phyloP scores from a whole-genome alignment of 305 asterid species.

The Fraxinus platypoda region DNA sequence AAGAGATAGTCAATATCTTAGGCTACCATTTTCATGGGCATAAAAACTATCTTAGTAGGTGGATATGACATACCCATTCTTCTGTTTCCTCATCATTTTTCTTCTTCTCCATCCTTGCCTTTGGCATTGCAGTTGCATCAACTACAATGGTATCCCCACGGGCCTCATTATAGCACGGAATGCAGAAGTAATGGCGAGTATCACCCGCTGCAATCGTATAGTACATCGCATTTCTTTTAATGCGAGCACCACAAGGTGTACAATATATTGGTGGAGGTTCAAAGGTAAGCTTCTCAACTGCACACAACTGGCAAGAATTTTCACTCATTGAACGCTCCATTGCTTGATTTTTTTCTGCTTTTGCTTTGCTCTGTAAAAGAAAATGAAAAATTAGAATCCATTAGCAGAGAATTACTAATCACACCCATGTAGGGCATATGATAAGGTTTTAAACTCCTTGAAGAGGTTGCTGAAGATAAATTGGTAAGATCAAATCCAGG shows the following conservation, averaged over 20 bases:
- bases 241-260: constrained; percentile 91
- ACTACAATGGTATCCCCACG: constrained; percentile 77
- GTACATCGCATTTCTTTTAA: constrained; percentile 91
- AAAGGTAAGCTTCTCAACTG: constrained; percentile 85
- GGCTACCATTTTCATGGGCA: constrained; percentile 1
- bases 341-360: constrained; percentile 87
- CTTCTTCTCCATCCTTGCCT: constrained; percentile 89
- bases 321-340: constrained; percentile 89
- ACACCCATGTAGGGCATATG: constrained; percentile 12
- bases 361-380: constrained; percentile 79
- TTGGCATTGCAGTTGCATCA: constrained; percentile 63
- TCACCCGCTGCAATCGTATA: constrained; percentile 85
- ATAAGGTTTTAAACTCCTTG: constrained; percentile 19
- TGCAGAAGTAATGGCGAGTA: constrained; percentile 82
- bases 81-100: constrained; percentile 91
- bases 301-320: constrained; percentile 95
- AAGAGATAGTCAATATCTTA: constrained; percentile 27
- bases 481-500: constrained; percentile 12
- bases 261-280: constrained; percentile 93
- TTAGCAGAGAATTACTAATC: constrained; percentile 16
- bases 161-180: constrained; percentile 79
- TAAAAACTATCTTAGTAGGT: constrained; percentile 6
- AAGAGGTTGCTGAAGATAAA: constrained; percentile 4
- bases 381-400: constrained; percentile 11
- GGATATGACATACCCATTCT: constrained; percentile 72